These are phyloP conservation scores for Penicillium sp. DNA, from an alignment of 2,329 filamentous ascomycete species.

Conservation along the genomic window DNA sequence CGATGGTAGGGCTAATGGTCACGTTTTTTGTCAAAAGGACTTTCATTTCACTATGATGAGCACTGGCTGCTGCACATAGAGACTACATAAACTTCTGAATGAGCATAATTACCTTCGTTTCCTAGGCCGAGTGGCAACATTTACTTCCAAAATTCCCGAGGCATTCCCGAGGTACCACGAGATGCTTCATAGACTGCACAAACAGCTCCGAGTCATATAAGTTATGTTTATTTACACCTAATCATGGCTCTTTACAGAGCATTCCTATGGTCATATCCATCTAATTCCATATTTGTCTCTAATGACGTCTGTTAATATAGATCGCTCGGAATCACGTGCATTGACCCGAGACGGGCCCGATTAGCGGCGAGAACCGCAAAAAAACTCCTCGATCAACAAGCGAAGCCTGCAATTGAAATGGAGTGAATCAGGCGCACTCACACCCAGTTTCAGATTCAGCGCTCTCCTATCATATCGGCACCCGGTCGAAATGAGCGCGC, in stretches of 20 bases:
- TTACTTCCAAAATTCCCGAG: too few species aligned
- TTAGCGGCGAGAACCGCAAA: conserved; percentile 24
- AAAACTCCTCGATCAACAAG: conserved; percentile 18
- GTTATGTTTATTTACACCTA: neutral
- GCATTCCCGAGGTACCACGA: too few species aligned
- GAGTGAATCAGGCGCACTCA: conserved; percentile 6
- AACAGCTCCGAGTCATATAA: neutral
- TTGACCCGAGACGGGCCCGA: conserved; percentile 19
- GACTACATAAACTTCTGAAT: conserved; percentile 16
- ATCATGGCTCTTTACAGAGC: too few species aligned
- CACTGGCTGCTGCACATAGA: conserved; percentile 23
- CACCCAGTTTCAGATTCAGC: neutral
- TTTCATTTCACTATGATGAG: conserved; percentile 13
- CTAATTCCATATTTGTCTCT: neutral
- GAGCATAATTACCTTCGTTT: conserved; percentile 11
- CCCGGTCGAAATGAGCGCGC: conserved; percentile 31
- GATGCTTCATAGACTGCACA: neutral
- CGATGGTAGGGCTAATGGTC: conserved; percentile 7
- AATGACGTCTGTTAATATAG: conserved; percentile 14
- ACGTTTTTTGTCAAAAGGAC: conserved; percentile 9
- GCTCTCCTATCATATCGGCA: conserved; percentile 1
- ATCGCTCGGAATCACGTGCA: conserved; percentile 22
- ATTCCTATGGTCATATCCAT: neutral
- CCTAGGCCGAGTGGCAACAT: neutral
- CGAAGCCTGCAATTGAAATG: conserved; percentile 10